Evolutionary conservation across 306 rosid species (phyloP).

Genomic region (Acacia acuminata): DNA sequence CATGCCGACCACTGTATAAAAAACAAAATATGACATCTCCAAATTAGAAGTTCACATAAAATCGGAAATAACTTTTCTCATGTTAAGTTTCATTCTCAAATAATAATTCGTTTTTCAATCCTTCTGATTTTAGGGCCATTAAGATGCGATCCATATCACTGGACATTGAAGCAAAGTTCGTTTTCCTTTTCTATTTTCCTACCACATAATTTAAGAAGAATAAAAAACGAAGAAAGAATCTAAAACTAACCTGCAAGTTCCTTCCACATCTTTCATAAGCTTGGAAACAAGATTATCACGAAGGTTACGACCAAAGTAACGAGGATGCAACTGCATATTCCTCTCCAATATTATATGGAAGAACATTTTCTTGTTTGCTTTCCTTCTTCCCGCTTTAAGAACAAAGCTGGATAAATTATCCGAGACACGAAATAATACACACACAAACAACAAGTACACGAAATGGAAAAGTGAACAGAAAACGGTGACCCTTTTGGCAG

Average conservation of each 20-base stretch:
- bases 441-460: not conserved
- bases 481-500: not conserved
- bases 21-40: not conserved
- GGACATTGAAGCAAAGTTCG: not conserved
- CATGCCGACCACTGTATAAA: constrained; percentile 82
- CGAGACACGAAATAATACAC: not conserved
- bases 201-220: not conserved
- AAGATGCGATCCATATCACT: not conserved
- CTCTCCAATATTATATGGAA: constrained; percentile 94
- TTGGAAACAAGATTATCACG: constrained; percentile 84
- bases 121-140: not conserved
- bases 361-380: constrained; percentile 50
- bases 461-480: not conserved
- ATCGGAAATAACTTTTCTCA: not conserved
- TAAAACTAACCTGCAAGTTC: constrained; percentile 78
- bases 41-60: not conserved
- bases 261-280: constrained; percentile 98
- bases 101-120: not conserved
- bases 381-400: not conserved
- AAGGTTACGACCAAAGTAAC: constrained; percentile 89
- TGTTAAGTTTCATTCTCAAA: not conserved
- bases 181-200: not conserved
- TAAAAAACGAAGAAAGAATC: not conserved
- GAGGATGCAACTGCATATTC: constrained; percentile 96
- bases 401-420: not conserved